Evolutionary conservation across 306 rosid species (phyloP), one percentile per base, ranked within the genome.

Genomic region (Lathyrus oleraceus): DNA sequence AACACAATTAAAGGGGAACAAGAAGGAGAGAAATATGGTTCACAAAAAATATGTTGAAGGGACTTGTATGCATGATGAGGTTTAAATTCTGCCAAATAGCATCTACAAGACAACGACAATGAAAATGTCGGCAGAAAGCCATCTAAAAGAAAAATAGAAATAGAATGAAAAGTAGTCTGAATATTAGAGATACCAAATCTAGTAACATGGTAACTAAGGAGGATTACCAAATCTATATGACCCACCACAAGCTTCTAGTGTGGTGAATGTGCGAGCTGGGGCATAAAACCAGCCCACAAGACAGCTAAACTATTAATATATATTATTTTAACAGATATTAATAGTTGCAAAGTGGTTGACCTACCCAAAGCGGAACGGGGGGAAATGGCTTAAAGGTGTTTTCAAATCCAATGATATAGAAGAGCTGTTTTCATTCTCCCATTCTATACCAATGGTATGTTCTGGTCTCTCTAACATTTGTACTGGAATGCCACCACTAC

Each of bases 311-410:
- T 21, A 76, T 27, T 35, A 74, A 74, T 51, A 60, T 32, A 51
- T 77, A 77, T 11, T 35, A 20, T 60, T 11, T 42, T 15, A 51
- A 65, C 67, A 58, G 32, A 48, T 17, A 13, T 38, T 59, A 65
- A 81, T 47, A 65, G 69, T 74, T 28, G 78, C 39, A 68, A 47
- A 81, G 61, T 35, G 74, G 75, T 44, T n/a, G 71, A 78, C 87
- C 67, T 84, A 94, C 99, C 99, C 99, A 54, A 94, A 94, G 23
- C 97, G 99, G 81, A 94, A 94, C 45, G 97, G 97, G 61, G 99
- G 99, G 60, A 94, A 94, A 90, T 91, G 95, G 69, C 84, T 88
- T 80, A 94, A 83, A 81, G 99, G 99, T 51, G 99, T 90, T 83
- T 89, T 91, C 96, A 86, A 69, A 81, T 94, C 99, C 89, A 94